Evolutionary conservation across 1,284 basidiomycete genomes (phyloP).

Genomic region (Malassezia caprae): DNA sequence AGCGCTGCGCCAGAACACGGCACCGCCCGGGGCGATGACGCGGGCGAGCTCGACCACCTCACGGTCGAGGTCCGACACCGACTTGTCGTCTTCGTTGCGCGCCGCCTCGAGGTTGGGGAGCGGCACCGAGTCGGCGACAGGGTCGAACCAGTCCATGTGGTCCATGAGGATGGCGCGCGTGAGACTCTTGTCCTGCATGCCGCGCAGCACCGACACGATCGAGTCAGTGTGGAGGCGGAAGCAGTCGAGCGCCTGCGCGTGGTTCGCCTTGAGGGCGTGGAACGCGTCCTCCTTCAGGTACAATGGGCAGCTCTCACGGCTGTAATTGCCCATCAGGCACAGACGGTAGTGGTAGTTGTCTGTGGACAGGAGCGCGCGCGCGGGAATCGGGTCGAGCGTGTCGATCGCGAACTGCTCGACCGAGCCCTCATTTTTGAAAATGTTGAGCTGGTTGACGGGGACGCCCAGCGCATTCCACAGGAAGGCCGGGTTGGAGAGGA

Average conservation of each 20-base stretch:
- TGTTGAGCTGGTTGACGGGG: slow-evolving; percentile 63
- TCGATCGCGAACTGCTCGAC: slow-evolving; percentile 46
- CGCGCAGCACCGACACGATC: slow-evolving; percentile 58
- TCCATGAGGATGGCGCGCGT: slow-evolving; percentile 62
- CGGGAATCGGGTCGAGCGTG: slow-evolving; percentile 44
- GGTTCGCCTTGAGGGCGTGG: slow-evolving; percentile 55
- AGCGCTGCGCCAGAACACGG: slow-evolving; percentile 64
- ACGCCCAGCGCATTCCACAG: slow-evolving; percentile 76
- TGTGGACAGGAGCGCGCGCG: slow-evolving; percentile 32
- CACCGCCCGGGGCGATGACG: slow-evolving; percentile 58
- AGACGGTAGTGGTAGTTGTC: slow-evolving; percentile 49
- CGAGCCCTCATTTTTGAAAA: slow-evolving; percentile 60
- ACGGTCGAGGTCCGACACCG: slow-evolving; percentile 55
- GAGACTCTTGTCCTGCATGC: slow-evolving; percentile 34
- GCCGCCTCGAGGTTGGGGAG: slow-evolving; percentile 47
- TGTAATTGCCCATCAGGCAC: slow-evolving; percentile 60
- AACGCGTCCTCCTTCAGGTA: slow-evolving; percentile 65
- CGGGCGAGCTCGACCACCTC: slow-evolving; percentile 59
- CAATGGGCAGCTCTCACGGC: slow-evolving; percentile 60
- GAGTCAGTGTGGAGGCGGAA: slow-evolving; percentile 71
- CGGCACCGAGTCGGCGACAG: slow-evolving; percentile 52
- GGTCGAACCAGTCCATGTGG: slow-evolving; percentile 65
- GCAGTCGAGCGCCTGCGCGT: slow-evolving; percentile 54
- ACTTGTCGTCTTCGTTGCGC: slow-evolving; percentile 48
- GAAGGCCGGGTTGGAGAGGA: slow-evolving; percentile 56